Conservation (phyloP, 2,329 filamentous ascomycete genomes). For the Fusarium brachygibbosum region DNA sequence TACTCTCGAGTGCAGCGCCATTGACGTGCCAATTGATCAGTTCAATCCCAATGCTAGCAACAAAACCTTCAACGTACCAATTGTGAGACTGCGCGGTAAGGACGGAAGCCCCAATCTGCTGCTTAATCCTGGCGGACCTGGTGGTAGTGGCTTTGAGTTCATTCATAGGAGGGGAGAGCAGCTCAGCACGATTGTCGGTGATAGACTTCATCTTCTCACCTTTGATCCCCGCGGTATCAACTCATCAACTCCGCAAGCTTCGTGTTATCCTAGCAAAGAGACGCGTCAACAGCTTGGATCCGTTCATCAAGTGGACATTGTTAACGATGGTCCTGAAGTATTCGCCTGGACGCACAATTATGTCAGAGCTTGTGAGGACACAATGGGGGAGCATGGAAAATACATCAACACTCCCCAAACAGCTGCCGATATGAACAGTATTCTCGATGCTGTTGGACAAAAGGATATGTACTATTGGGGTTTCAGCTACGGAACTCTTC, state of each 20-base stretch:
- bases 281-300: conserved; percentile 49
- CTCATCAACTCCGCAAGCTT: conserved; percentile 49
- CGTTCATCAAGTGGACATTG: conserved; percentile 45
- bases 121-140: conserved; percentile 64
- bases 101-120: conserved; percentile 61
- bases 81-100: conserved; percentile 60
- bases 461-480: conserved; percentile 58
- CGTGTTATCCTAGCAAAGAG: conserved; percentile 57
- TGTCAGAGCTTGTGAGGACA: conserved; percentile 59
- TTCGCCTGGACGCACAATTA: conserved; percentile 59
- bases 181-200: conserved; percentile 56
- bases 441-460: conserved; percentile 58
- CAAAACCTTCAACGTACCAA: conserved; percentile 60
- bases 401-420: conserved; percentile 65
- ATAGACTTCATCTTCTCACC: conserved; percentile 60
- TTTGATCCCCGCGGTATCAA: conserved; percentile 64
- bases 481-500: conserved; percentile 58
- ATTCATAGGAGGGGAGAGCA: conserved; percentile 54
- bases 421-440: conserved; percentile 65
- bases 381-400: conserved; percentile 58
- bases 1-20: conserved; percentile 58
- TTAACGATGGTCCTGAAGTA: conserved; percentile 55
- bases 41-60: conserved; percentile 53
- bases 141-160: conserved; percentile 58
- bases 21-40: conserved; percentile 63